A percentile compares a stretch with the other conserved stretches of the same genome.
These are phyloP conservation scores for Collybiopsis luxurians DNA, from an alignment of 768 basidiomycete genomes.

Conservation along the genomic window DNA sequence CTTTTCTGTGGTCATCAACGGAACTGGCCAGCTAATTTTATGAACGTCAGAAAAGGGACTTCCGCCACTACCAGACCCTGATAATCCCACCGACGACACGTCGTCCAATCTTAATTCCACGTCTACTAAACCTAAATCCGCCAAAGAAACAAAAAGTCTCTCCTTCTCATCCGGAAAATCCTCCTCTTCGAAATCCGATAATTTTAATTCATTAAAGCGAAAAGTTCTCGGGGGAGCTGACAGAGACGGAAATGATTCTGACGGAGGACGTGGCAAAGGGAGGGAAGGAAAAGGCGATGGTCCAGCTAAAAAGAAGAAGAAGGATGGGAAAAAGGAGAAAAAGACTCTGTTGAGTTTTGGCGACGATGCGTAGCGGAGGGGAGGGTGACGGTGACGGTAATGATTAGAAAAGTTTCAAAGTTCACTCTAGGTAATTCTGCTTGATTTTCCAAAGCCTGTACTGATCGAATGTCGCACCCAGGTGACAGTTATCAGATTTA, in stretches of 20 bases:
- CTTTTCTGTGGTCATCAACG: too few relatives aligned
- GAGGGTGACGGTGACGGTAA: too few relatives aligned
- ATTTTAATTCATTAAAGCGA: slow-evolving; percentile 1
- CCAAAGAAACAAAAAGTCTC: background rate
- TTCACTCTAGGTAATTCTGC: too few relatives aligned
- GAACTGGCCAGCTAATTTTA: too few relatives aligned
- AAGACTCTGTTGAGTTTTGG: slow-evolving; percentile 6
- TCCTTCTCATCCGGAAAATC: slow-evolving; percentile 6
- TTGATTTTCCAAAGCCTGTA: too few relatives aligned
- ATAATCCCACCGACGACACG: background rate
- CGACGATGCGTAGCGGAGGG: slow-evolving; percentile 4
- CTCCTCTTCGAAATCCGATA: background rate
- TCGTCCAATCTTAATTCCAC: background rate
- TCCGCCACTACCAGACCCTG: slow-evolving; percentile 28
- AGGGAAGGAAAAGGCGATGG: background rate
- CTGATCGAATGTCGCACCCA: too few relatives aligned
- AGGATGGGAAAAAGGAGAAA: slow-evolving; percentile 5
- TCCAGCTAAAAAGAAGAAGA: slow-evolving; percentile 1
- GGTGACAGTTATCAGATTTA: too few relatives aligned
- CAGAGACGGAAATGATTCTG: background rate
- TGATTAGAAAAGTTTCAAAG: too few relatives aligned
- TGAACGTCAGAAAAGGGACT: slow-evolving; percentile 36
- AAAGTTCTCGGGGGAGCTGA: background rate
- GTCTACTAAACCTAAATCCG: background rate
- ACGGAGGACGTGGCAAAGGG: background rate